Conservation (phyloP, 192 early-diverging fungal species). For the Globomyces pollinis-pini region DNA sequence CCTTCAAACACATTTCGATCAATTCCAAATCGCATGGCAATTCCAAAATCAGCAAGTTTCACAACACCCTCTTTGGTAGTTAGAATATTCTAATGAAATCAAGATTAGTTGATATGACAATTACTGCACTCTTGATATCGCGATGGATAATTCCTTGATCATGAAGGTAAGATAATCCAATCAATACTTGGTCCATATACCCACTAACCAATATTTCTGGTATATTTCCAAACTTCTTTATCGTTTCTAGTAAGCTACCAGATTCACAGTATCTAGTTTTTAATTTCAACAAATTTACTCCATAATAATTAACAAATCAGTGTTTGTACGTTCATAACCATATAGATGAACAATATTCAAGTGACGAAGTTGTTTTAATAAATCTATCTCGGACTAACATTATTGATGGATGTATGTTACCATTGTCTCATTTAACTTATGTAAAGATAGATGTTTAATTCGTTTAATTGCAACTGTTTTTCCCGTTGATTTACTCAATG, state of each 20-base stretch:
- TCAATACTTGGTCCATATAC: conserved; percentile 81
- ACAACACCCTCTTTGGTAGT: conserved; percentile 94
- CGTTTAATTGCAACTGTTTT: background rate
- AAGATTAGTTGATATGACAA: no score
- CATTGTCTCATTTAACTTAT: background rate
- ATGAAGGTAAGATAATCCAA: conserved; percentile 86
- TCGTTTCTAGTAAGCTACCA: conserved; percentile 78
- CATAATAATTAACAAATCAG: conserved; percentile 9
- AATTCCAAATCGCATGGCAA: conserved; percentile 71
- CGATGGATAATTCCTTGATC: conserved; percentile 79
- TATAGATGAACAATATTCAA: conserved; percentile 41
- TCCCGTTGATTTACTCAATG: background rate
- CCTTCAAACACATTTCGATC: conserved; percentile 17
- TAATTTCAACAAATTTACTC: conserved; percentile 48
- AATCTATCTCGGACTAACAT: conserved; percentile 42
- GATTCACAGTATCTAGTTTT: conserved; percentile 51
- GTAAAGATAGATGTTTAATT: background rate
- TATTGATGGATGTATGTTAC: no score
- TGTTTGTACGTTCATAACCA: conserved; percentile 16
- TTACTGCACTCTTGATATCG: conserved; percentile 89
- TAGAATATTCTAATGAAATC: no score
- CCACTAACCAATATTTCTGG: conserved; percentile 81
- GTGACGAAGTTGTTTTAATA: conserved; percentile 29
- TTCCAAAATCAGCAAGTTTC: conserved; percentile 95
- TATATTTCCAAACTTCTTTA: conserved; percentile 83